phyloP scores from a whole-genome alignment of 2,329 filamentous ascomycete genomes.

The Aureobasidium lini region DNA sequence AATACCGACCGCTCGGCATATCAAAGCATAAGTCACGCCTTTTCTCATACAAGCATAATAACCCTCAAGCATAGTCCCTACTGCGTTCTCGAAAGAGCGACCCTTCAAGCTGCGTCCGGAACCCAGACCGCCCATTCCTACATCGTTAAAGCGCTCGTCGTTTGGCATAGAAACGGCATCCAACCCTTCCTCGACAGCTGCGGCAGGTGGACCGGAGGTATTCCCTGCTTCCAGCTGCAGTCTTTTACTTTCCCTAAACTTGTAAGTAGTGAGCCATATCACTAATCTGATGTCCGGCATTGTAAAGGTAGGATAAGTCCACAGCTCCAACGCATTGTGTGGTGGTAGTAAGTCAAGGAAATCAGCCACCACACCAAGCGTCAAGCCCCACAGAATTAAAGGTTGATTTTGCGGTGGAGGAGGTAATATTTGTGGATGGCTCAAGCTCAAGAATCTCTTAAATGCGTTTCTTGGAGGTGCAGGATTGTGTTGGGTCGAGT shows the following conservation, averaged over 20 bases:
- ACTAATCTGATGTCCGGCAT: slow-evolving; percentile 52
- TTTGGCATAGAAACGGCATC: slow-evolving; percentile 21
- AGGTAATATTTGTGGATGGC: background rate
- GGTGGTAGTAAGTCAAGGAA: slow-evolving; percentile 62
- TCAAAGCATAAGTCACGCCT: slow-evolving; percentile 38
- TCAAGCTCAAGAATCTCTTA: background rate
- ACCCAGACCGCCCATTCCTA: slow-evolving; percentile 10
- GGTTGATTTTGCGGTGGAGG: slow-evolving; percentile 35
- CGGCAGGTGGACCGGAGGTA: slow-evolving; percentile 7
- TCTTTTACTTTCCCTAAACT: slow-evolving; percentile 47
- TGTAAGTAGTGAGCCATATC: slow-evolving; percentile 53
- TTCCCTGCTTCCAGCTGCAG: slow-evolving; percentile 17
- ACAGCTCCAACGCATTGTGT: slow-evolving; percentile 52
- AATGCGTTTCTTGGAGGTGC: background rate
- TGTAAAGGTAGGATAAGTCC: slow-evolving; percentile 63
- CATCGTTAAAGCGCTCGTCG: background rate
- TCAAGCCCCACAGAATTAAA: slow-evolving; percentile 61
- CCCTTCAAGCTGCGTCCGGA: slow-evolving; percentile 20
- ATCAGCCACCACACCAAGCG: slow-evolving; percentile 59
- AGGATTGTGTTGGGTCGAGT: background rate
- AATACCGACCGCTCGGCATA: slow-evolving; percentile 26
- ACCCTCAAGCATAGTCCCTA: slow-evolving; percentile 44
- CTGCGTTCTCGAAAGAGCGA: slow-evolving; percentile 30
- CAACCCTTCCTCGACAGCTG: slow-evolving; percentile 22
- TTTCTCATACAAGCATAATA: slow-evolving; percentile 45